Conservation (phyloP, 192 early-diverging fungal species). For the Lunasporangiospora selenospora region DNA sequence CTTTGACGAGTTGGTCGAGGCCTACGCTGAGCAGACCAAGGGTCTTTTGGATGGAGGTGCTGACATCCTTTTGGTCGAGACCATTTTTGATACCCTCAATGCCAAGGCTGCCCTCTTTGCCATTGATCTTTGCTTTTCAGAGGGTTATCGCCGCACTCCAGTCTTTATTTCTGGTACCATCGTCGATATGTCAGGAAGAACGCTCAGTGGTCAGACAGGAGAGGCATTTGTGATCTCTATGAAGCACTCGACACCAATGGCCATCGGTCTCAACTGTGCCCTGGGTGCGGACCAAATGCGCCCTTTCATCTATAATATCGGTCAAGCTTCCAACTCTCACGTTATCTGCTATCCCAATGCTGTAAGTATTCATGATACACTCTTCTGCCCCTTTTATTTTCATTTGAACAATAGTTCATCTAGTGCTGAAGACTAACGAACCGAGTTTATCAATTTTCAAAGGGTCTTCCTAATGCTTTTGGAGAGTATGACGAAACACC, state of each 20-base stretch:
- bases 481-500: conserved; percentile 96
- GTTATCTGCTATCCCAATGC: conserved; percentile 97
- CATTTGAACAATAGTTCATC: neutral
- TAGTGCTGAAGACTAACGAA: neutral
- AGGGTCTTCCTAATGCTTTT: conserved; percentile 96
- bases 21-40: conserved; percentile 90
- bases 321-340: conserved; percentile 79
- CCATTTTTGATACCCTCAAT: conserved; percentile 98
- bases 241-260: conserved; percentile 78
- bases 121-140: conserved; percentile 84
- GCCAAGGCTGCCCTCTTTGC: conserved; percentile 96
- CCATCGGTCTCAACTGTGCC: conserved; percentile 92
- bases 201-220: conserved; percentile 95
- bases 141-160: conserved; percentile 68
- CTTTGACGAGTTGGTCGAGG: conserved; percentile 91
- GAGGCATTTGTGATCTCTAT: conserved; percentile 94
- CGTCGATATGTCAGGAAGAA: conserved; percentile 96
- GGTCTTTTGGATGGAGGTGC: conserved; percentile 95
- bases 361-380: conserved; percentile 50
- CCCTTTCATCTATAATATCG: conserved; percentile 92
- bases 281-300: conserved; percentile 94
- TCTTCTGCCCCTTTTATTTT: neutral
- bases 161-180: conserved; percentile 92
- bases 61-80: conserved; percentile 94
- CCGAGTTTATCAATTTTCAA: neutral